phyloP scores from a whole-genome alignment of 2,329 filamentous ascomycete genomes.

The Colletotrichum echinochloae region DNA sequence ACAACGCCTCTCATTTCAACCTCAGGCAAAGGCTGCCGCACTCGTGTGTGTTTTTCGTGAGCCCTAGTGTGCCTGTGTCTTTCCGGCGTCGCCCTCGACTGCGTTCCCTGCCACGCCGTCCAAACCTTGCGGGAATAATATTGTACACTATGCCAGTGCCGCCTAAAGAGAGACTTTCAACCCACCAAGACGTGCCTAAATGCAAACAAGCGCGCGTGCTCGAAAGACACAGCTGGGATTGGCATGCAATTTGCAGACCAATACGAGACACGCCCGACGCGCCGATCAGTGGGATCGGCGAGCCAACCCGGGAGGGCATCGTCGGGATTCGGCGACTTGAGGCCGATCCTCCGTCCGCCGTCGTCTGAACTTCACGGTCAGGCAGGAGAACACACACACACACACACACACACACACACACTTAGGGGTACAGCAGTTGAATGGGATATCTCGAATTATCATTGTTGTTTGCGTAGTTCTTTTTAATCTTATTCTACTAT shows the following conservation, averaged over 20 bases:
- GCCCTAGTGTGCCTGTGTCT: no score
- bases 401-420: background rate
- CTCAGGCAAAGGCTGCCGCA: background rate
- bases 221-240: conserved; percentile 12
- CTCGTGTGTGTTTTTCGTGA: background rate
- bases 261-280: conserved; percentile 31
- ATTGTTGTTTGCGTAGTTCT: background rate
- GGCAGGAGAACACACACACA: background rate
- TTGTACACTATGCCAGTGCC: background rate
- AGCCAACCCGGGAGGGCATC: conserved; percentile 11
- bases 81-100: background rate
- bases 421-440: background rate
- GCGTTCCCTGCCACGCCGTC: background rate
- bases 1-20: background rate
- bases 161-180: no score
- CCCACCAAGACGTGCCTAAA: background rate
- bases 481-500: conserved; percentile 43
- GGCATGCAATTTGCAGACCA: conserved; percentile 31
- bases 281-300: conserved; percentile 27
- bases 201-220: background rate
- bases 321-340: conserved; percentile 1
- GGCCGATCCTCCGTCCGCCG: conserved; percentile 8
- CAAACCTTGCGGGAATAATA: background rate
- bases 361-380: background rate
- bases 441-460: conserved; percentile 24